Percentiles rank a stretch among this genome's conserved stretches.
Evolutionary conservation across 1,284 basidiomycete species (phyloP).

Genomic region (Puccinia coronata): DNA sequence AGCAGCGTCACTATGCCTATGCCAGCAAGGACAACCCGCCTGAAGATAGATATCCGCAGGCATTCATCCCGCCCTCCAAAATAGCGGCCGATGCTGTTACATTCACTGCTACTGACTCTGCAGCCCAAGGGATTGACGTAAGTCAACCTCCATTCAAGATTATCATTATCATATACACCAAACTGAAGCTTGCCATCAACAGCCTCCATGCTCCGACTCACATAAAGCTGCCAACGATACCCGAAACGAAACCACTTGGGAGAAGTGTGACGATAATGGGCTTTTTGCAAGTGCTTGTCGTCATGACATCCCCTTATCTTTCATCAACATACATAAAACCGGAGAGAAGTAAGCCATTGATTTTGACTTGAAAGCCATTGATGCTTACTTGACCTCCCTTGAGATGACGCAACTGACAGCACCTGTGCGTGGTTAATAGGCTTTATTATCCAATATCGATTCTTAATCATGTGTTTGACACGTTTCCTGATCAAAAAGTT

Average conservation of each 20-base stretch:
- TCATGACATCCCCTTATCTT: constrained; percentile 5
- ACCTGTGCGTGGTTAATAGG: not conserved
- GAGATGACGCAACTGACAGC: not conserved
- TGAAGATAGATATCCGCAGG: not conserved
- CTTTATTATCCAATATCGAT: constrained; percentile 25
- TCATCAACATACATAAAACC: constrained; percentile 8
- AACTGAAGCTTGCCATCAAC: not conserved
- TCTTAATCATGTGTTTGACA: not conserved
- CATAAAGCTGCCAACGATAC: constrained; percentile 5
- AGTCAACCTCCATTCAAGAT: not conserved
- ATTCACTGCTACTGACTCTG: not conserved
- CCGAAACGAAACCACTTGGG: not conserved
- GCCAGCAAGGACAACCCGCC: not conserved
- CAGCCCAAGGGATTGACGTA: not conserved
- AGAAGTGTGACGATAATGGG: constrained; percentile 27
- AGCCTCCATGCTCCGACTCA: not conserved
- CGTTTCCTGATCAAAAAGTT: not conserved
- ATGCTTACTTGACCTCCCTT: no score
- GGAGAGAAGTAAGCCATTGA: constrained; percentile 2
- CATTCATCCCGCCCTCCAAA: not conserved
- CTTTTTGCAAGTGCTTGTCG: constrained; percentile 15
- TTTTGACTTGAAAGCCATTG: no score
- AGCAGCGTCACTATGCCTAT: not conserved
- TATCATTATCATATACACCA: no score
- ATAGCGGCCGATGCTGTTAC: not conserved